These are phyloP conservation scores for Zygosaccharomyces pseudobailii DNA, from an alignment of 1,139 yeast species.

Conservation along the genomic window DNA sequence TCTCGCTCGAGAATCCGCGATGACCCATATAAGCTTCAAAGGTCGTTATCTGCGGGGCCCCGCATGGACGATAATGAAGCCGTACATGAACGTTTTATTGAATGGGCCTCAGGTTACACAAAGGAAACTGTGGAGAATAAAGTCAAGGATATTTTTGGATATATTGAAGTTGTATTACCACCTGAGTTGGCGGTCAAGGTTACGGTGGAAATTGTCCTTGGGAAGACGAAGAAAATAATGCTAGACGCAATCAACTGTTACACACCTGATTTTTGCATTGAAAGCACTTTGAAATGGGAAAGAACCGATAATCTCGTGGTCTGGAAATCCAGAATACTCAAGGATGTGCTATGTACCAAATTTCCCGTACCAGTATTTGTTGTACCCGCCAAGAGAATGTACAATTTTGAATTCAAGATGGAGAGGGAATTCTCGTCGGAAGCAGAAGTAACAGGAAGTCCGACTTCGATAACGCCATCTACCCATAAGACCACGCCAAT, in stretches of 20 bases:
- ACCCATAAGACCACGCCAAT: neutral
- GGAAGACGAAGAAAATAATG: conserved; percentile 52
- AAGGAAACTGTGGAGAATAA: conserved; percentile 26
- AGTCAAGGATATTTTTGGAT: conserved; percentile 42
- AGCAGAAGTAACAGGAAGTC: neutral
- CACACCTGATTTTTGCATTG: conserved; percentile 48
- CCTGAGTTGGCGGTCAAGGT: conserved; percentile 50
- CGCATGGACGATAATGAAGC: conserved; percentile 28
- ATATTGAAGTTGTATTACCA: conserved; percentile 45
- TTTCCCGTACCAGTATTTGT: conserved; percentile 67
- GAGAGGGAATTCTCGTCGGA: conserved; percentile 10
- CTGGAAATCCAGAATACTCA: conserved; percentile 57
- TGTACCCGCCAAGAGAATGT: conserved; percentile 63
- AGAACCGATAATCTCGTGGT: conserved; percentile 49
- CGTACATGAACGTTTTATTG: conserved; percentile 18
- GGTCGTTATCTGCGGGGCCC: conserved; percentile 32
- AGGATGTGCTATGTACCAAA: conserved; percentile 58
- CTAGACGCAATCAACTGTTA: conserved; percentile 59
- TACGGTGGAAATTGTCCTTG: conserved; percentile 60
- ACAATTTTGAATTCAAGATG: conserved; percentile 44
- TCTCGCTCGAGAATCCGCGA: conserved; percentile 14
- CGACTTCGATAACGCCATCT: neutral
- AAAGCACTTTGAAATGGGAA: conserved; percentile 54
- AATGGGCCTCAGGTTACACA: conserved; percentile 32
- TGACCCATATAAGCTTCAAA: neutral